phyloP scores from a whole-genome alignment of 345 rosid genomes.

The Melastoma malabathricum region DNA sequence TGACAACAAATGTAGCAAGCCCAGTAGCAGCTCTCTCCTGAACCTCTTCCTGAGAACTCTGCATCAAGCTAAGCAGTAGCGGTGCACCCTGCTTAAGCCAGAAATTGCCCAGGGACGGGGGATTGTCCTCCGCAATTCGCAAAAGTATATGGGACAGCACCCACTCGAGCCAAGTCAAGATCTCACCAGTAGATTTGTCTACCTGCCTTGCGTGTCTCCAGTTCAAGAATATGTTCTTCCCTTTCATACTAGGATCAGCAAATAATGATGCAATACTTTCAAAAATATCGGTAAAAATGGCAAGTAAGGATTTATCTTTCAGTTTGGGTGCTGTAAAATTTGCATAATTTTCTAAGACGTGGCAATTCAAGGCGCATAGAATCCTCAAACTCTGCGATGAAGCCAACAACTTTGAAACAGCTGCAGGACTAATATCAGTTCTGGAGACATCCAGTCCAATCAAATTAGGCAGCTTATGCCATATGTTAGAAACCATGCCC shows the following conservation, averaged over 20 bases:
- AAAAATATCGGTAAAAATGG: constrained; percentile 41
- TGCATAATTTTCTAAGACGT: constrained; percentile 43
- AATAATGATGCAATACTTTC: constrained; percentile 49
- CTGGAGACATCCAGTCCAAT: constrained; percentile 67
- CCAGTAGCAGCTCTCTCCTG: constrained; percentile 92
- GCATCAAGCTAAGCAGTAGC: constrained; percentile 58
- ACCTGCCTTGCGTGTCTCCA: constrained; percentile 38
- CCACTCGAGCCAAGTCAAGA: constrained; percentile 72
- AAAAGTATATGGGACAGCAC: constrained; percentile 57
- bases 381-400: constrained; percentile 58
- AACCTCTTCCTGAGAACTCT: constrained; percentile 73
- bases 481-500: constrained; percentile 40
- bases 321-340: constrained; percentile 28
- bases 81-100: constrained; percentile 83
- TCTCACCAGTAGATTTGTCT: constrained; percentile 36
- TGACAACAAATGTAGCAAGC: constrained; percentile 73
- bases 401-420: constrained; percentile 50
- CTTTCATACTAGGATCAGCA: constrained; percentile 32
- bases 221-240: constrained; percentile 30
- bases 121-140: constrained; percentile 59
- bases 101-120: constrained; percentile 55
- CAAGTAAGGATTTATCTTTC: constrained; percentile 49
- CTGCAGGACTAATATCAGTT: constrained; percentile 48
- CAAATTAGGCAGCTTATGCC: constrained; percentile 63
- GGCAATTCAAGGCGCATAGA: constrained; percentile 65